phyloP scores from a whole-genome alignment of 2,329 filamentous ascomycete species.

The Aspergillus jensenii region DNA sequence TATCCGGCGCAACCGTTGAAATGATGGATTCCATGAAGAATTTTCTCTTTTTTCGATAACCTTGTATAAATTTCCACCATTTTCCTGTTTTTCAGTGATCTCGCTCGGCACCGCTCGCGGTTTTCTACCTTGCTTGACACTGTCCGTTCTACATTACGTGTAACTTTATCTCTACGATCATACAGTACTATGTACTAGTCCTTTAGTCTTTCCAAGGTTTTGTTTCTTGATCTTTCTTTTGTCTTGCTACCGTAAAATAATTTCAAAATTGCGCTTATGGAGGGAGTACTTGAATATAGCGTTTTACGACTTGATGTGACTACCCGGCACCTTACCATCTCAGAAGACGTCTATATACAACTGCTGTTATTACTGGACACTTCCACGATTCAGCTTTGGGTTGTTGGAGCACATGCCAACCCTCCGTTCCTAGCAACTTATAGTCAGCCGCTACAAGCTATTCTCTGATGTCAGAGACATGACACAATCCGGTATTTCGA shows the following conservation, averaged over 20 bases:
- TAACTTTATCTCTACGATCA: slow-evolving; percentile 34
- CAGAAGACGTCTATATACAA: neutral
- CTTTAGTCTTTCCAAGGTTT: neutral
- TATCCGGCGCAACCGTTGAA: slow-evolving; percentile 25
- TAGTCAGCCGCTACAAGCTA: neutral
- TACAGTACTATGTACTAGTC: slow-evolving; percentile 26
- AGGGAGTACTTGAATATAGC: neutral
- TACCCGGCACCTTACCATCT: neutral
- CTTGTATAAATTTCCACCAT: slow-evolving; percentile 35
- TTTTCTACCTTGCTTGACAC: slow-evolving; percentile 14
- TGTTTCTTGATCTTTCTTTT: neutral
- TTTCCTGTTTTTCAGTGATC: slow-evolving; percentile 25
- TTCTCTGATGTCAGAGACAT: neutral
- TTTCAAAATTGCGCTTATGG: neutral
- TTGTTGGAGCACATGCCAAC: neutral
- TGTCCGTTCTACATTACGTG: slow-evolving; percentile 26
- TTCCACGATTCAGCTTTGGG: neutral
- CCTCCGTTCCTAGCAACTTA: neutral
- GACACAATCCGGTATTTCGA: neutral
- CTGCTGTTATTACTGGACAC: neutral
- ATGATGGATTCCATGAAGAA: slow-evolving; percentile 25
- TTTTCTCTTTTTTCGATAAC: slow-evolving; percentile 18
- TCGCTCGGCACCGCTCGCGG: slow-evolving; percentile 5
- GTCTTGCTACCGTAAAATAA: slow-evolving; percentile 1
- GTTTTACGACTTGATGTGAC: neutral